Conservation (phyloP, 2,329 filamentous ascomycete species). For the Alternaria gansuensis region DNA sequence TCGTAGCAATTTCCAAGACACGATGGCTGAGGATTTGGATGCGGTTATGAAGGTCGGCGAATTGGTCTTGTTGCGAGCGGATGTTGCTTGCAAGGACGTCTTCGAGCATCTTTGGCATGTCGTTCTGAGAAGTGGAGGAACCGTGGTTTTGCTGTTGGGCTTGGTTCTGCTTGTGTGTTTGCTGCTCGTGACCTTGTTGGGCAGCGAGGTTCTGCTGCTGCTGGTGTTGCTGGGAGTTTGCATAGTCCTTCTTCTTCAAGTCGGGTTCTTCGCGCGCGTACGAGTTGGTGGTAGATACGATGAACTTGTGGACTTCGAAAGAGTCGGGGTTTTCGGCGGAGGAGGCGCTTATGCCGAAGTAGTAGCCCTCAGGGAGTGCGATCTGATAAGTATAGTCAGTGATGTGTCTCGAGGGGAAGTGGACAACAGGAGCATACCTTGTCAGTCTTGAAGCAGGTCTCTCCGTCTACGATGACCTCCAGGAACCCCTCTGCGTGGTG, state of each 20-base stretch:
- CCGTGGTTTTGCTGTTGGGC: slow-evolving; percentile 35
- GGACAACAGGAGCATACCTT: slow-evolving; percentile 55
- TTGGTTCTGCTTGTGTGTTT: slow-evolving; percentile 32
- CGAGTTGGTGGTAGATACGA: slow-evolving; percentile 67
- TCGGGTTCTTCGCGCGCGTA: slow-evolving; percentile 48
- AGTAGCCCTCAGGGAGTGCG: slow-evolving; percentile 79
- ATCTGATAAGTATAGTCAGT: slow-evolving; percentile 60
- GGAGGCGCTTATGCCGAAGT: slow-evolving; percentile 85
- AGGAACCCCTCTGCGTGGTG: slow-evolving; percentile 72
- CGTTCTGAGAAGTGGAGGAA: slow-evolving; percentile 25
- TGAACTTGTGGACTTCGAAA: slow-evolving; percentile 90
- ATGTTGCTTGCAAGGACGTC: slow-evolving; percentile 57
- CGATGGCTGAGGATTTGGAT: slow-evolving; percentile 78
- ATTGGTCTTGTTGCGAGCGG: slow-evolving; percentile 66
- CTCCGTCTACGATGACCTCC: slow-evolving; percentile 81
- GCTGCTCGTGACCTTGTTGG: slow-evolving; percentile 45
- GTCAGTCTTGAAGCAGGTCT: slow-evolving; percentile 82
- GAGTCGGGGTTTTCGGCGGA: slow-evolving; percentile 93
- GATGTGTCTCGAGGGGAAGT: neutral
- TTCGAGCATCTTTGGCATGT: slow-evolving; percentile 53
- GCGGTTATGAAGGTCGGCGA: slow-evolving; percentile 84
- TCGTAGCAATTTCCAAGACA: slow-evolving; percentile 68
- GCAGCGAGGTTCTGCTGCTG: slow-evolving; percentile 32
- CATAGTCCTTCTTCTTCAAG: slow-evolving; percentile 33
- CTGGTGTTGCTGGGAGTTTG: slow-evolving; percentile 45